Conservation (phyloP, 2,329 filamentous ascomycete genomes). For the Fusarium sororula region DNA sequence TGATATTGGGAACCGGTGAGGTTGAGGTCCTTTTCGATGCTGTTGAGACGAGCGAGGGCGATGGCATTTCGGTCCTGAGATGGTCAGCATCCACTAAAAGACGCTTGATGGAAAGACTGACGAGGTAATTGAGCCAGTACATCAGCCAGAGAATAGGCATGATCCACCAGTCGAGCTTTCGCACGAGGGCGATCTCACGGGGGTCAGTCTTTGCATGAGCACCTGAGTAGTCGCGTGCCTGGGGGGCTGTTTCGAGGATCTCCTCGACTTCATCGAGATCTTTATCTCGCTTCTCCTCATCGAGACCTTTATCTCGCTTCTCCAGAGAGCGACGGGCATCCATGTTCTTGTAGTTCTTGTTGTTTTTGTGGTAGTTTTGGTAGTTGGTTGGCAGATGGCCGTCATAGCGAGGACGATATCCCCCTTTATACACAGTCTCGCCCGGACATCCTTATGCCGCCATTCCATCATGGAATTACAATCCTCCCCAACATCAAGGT, state of each 20-base stretch:
- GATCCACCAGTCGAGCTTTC: constrained; percentile 33
- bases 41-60: constrained; percentile 50
- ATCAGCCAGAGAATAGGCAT: constrained; percentile 46
- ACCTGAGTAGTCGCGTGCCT: constrained; percentile 27
- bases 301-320: neutral
- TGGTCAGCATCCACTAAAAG: neutral
- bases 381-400: neutral
- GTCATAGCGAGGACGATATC: neutral
- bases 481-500: neutral
- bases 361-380: neutral
- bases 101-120: accelerated
- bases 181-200: constrained; percentile 29
- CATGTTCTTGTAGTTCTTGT: neutral
- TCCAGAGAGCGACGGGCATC: neutral
- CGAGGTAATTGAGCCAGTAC: constrained; percentile 55
- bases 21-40: constrained; percentile 42
- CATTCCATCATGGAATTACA: neutral
- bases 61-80: constrained; percentile 55
- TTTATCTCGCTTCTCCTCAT: neutral
- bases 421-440: neutral
- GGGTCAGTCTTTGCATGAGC: constrained; percentile 33
- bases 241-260: constrained; percentile 2
- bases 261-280: constrained; percentile 14
- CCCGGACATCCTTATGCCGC: too few relatives aligned
- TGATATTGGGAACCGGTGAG: constrained; percentile 42